Evolutionary conservation across 305 asterid species (phyloP).

Genomic region (Euphrasia arctica): DNA sequence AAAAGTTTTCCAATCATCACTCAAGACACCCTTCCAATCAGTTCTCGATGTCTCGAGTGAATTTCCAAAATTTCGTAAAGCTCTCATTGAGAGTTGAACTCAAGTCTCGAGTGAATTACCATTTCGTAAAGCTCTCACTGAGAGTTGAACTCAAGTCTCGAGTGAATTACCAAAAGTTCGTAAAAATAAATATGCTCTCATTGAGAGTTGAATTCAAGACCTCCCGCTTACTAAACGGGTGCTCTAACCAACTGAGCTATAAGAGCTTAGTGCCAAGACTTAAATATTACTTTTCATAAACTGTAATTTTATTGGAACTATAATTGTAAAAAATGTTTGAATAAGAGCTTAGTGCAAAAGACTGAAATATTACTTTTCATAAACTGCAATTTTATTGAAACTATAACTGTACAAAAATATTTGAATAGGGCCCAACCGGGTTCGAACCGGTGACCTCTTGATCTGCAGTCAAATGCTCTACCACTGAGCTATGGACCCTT

Average conservation of each 20-base stretch:
- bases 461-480: constrained; percentile 80
- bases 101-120: too few species aligned
- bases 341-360: too few species aligned
- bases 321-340: too few species aligned
- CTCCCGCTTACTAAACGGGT: constrained; percentile 99
- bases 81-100: constrained; percentile 96
- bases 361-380: too few species aligned
- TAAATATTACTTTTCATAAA: too few species aligned
- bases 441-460: constrained; percentile 84
- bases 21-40: too few species aligned
- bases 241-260: constrained; percentile 96
- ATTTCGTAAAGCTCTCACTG: constrained; percentile 80
- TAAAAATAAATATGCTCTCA: constrained; percentile 47
- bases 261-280: background rate
- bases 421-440: constrained; percentile 67
- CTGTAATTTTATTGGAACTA: too few species aligned
- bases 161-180: too few species aligned
- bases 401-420: too few species aligned
- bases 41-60: too few species aligned
- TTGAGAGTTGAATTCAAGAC: constrained; percentile 97
- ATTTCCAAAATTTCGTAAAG: constrained; percentile 13
- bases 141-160: constrained; percentile 97
- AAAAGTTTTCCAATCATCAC: too few species aligned
- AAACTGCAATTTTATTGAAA: too few species aligned
- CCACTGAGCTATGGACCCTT: constrained; percentile 70